These are phyloP conservation scores for Lunasporangiospora selenospora DNA, from an alignment of 192 early-diverging fungal genomes.

Conservation along the genomic window DNA sequence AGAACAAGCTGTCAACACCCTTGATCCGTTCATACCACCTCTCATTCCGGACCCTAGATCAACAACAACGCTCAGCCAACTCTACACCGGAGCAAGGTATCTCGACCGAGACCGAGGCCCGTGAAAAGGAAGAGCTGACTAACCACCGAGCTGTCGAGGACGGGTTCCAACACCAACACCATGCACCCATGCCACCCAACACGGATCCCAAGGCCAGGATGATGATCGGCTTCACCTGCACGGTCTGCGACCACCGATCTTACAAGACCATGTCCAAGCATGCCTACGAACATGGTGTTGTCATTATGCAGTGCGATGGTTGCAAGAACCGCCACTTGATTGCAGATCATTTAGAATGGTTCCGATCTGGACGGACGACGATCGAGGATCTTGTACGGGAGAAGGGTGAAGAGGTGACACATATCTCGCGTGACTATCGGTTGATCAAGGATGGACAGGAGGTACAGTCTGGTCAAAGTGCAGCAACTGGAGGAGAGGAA, in stretches of 20 bases:
- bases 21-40: constrained; percentile 28
- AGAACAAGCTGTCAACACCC: no score
- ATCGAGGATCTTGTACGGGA: constrained; percentile 86
- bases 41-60: constrained; percentile 26
- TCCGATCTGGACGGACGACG: constrained; percentile 69
- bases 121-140: neutral
- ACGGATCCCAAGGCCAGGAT: constrained; percentile 59
- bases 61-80: neutral
- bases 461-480: neutral
- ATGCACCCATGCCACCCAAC: constrained; percentile 37
- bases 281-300: constrained; percentile 90
- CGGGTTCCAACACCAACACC: constrained; percentile 22
- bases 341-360: constrained; percentile 98
- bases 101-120: neutral
- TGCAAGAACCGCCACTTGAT: constrained; percentile 95
- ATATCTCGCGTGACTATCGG: constrained; percentile 41
- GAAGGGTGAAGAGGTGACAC: constrained; percentile 73
- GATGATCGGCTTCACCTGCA: constrained; percentile 95
- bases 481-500: neutral
- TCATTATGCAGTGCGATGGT: constrained; percentile 90
- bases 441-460: constrained; percentile 41
- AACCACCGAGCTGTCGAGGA: constrained; percentile 2
- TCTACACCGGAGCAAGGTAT: neutral
- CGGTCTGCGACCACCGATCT: constrained; percentile 84
- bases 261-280: constrained; percentile 93